Base-by-base conservation (phyloP, 179 eudicot genomes). In the Dionaea muscipula region DNA sequence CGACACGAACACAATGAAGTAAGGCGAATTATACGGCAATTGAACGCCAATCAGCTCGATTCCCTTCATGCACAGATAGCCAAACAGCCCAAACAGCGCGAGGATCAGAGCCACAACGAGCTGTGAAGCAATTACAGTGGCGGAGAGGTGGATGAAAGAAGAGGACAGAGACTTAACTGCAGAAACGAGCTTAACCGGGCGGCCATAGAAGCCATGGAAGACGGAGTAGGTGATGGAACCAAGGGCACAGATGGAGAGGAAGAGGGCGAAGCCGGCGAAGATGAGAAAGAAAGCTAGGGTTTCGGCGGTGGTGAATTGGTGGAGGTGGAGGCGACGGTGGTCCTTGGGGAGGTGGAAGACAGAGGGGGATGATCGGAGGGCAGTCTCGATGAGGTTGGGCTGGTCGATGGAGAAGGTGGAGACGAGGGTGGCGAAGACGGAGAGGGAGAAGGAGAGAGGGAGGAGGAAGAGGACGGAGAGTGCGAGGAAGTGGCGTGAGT, bases 401-500 rank as follows among this genome's bases (percentile, higher is more conserved):
- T 49, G 15, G 44, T 73, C 31, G 21, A 62, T 53, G 35, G 75
- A 37, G 43, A 60, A 58, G 60, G 76, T 28, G 57, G 53, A 54
- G 2, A 47, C 47, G 48, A 77, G 76, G 35, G 81, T 63, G 6
- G 81, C 81, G 60, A 52, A 78, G 49, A 71, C 68, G 48, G 72
- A 23, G 56, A 78, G 49, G 16, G 76, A 72, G 73, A 78, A 72
- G 15, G 81, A 69, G 61, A 78, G 76, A 28, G 86, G 83, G 38
- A 79, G 78, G 53, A 81, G 72, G 69, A 73, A 81, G 71, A 81
- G 57, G 47, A 81, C 74, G 1, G 82, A 76, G 38, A 79, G 80
- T 7, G 78, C 79, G 40, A 81, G 70, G 76, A 81, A 81, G 62
- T 79, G 88, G 66, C 82, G 79, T 4, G 78, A 68, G 73, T 81